phyloP scores from a whole-genome alignment of 768 basidiomycete genomes.

The Naganishia vaughanmartiniae region DNA sequence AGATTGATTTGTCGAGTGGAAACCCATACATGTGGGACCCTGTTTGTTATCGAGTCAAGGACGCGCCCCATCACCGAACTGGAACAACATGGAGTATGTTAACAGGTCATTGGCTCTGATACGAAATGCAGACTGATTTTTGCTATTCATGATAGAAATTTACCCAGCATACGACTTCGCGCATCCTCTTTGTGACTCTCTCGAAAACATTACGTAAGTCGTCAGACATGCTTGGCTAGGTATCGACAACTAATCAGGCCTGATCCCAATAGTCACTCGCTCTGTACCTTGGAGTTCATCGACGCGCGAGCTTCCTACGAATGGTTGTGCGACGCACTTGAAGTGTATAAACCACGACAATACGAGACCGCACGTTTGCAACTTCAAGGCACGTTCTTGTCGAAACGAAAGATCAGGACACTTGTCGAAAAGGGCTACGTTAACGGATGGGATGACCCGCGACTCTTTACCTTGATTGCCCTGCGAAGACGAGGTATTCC shows the following conservation, averaged over 20 bases:
- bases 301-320: constrained; percentile 95
- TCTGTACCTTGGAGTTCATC: constrained; percentile 95
- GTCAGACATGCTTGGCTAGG: background rate
- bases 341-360: constrained; percentile 94
- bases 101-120: background rate
- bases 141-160: constrained; percentile 55
- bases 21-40: constrained; percentile 99
- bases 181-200: constrained; percentile 95
- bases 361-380: constrained; percentile 93
- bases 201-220: constrained; percentile 96
- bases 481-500: constrained; percentile 91
- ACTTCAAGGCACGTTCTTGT: constrained; percentile 90
- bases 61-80: constrained; percentile 88
- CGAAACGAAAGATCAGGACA: constrained; percentile 88
- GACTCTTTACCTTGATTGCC: constrained; percentile 93
- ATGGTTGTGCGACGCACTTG: constrained; percentile 97
- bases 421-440: constrained; percentile 84
- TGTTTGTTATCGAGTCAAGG: constrained; percentile 89
- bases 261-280: constrained; percentile 68
- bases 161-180: constrained; percentile 99
- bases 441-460: constrained; percentile 93
- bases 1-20: constrained; percentile 84
- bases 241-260: background rate
- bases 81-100: constrained; percentile 75
- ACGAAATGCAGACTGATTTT: background rate